Base-by-base conservation (phyloP, 2,329 filamentous ascomycete genomes). In the Nemania sp. region DNA sequence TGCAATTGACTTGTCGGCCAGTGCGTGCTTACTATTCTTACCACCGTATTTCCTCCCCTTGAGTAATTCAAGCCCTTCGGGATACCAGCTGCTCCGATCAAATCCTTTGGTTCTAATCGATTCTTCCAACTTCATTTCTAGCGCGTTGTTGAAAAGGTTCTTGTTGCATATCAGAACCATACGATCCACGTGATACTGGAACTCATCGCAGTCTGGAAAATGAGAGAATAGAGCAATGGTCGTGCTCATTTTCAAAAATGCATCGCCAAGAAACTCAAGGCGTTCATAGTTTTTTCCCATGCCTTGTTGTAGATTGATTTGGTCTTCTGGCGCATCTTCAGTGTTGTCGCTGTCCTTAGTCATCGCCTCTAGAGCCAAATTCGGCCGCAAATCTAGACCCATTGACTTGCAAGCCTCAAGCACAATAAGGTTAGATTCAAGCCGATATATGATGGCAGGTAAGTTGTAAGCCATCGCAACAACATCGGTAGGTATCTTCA, bases 231-330 rank as follows among this genome's bases (percentile, higher is more conserved):
- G 84, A 0, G 94, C 90, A 61, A 99, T 94, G 0, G 94, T 95
- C 0, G 95, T 98, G 11, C 93, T 93, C 90, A 98, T 95, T 80
- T 99, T 99, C 67, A 99, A 85, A 75, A 98, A 97, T 38, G 91
- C 92, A 78, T 99, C 96, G 0, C 96, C 96, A 1, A 98, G 85
- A 67, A 98, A 97, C 75, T 99, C 96, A 0, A 98, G 85, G 13
- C 96, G 88, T 79, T 99, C 96, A 75, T 99, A 99, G 73, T 98
- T 98, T 45, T 90, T 91, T 1, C 94, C 93, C 93, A 97, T 97
- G 2, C 94, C 94, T 55, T 87, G 84, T 73, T 94, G 92, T 54
- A 94, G 89, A 72, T 94, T 92, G 60, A 93, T 80, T 45, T 92
- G 88, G 64, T 91, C 85, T 38, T 86, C 83, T 0, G 83, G 84